Conservation (phyloP, 1,284 basidiomycete species). For the Athelia sp. region DNA sequence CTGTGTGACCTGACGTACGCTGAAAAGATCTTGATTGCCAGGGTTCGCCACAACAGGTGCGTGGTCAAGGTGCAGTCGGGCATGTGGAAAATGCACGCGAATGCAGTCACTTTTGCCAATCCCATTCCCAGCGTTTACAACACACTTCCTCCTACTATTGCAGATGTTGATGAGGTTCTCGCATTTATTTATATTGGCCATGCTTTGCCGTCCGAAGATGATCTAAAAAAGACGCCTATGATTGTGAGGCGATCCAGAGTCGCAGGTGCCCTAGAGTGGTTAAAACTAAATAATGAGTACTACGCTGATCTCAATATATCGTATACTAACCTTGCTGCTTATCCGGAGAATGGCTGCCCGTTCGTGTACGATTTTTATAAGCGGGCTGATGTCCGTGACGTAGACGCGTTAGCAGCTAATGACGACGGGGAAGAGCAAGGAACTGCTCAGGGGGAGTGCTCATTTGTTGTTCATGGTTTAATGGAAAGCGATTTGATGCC, state of each 20-base stretch:
- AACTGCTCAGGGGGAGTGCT: constrained; percentile 11
- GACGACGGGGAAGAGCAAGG: constrained; percentile 9
- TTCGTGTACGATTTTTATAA: constrained; percentile 15
- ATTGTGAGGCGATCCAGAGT: constrained; percentile 17
- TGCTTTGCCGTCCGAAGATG: constrained; percentile 22
- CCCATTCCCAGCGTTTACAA: constrained; percentile 9
- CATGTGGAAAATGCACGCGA: constrained; percentile 6
- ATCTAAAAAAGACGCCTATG: constrained; percentile 27
- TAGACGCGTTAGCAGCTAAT: constrained; percentile 12
- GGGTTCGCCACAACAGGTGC: constrained; percentile 5
- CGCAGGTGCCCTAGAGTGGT: constrained; percentile 20
- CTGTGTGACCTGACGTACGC: not conserved
- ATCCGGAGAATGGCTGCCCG: constrained; percentile 14
- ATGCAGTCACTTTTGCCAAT: constrained; percentile 6
- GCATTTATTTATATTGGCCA: constrained; percentile 6
- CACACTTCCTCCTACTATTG: constrained; percentile 6
- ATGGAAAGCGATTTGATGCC: no score
- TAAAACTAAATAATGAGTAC: constrained; percentile 24
- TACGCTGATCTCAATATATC: constrained; percentile 21
- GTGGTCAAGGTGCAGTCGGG: constrained; percentile 2
- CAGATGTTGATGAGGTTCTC: constrained; percentile 9
- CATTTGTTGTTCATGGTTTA: constrained; percentile 14
- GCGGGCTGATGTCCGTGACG: constrained; percentile 1
- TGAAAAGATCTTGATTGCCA: constrained; percentile 1
- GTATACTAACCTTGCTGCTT: constrained; percentile 16